These are phyloP conservation scores for Sugiyamaella neomexicana DNA, from an alignment of 1,139 yeast species.

Conservation along the genomic window DNA sequence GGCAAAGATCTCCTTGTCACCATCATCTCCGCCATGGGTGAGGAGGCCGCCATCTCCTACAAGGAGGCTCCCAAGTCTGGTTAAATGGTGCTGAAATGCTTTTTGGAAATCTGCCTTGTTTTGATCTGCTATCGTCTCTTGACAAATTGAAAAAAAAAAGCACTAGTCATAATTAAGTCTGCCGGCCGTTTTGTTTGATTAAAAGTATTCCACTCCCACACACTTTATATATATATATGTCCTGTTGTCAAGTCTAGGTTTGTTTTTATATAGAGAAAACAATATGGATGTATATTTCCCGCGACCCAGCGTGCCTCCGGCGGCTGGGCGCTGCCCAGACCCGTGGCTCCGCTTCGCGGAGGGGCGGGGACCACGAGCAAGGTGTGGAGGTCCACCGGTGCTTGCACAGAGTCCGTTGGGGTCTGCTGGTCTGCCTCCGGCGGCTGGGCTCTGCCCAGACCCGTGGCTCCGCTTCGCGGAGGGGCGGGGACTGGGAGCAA, in stretches of 20 bases:
- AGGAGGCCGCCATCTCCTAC: conserved; percentile 97
- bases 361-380: no score
- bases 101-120: not conserved
- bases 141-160: not conserved
- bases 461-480: not conserved
- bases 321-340: no score
- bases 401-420: no score
- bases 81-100: conserved; percentile 4
- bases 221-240: not conserved
- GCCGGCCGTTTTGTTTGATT: conserved; percentile 9
- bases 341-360: no score
- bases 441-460: not conserved
- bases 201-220: conserved; percentile 8
- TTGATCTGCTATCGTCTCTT: not conserved
- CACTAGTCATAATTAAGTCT: not conserved
- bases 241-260: not conserved
- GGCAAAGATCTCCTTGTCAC: conserved; percentile 97
- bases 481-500: no score
- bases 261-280: not conserved
- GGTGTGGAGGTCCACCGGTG: no score
- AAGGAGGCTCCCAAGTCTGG: conserved; percentile 80
- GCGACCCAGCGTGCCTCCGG: not conserved
- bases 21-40: conserved; percentile 97
- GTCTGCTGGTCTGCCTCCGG: not conserved
- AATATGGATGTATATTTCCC: not conserved